phyloP scores from a whole-genome alignment of 2,329 filamentous ascomycete genomes.

The Magnaporthiopsis incrustans region DNA sequence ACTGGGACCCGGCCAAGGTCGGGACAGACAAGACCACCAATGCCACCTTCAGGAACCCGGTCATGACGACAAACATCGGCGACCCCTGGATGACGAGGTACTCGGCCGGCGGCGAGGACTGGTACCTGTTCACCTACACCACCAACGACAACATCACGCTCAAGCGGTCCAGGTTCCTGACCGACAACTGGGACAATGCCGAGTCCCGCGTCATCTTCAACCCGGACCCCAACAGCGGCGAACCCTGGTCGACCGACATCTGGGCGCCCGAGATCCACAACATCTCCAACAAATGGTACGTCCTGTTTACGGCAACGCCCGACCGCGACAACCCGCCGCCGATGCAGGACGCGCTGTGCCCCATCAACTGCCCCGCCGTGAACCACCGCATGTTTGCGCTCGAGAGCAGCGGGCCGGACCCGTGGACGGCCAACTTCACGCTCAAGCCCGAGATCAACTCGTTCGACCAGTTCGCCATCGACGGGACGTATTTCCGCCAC shows the following conservation, averaged over 20 bases:
- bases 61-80: constrained; percentile 28
- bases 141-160: constrained; percentile 32
- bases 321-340: constrained; percentile 25
- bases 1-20: constrained; percentile 23
- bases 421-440: constrained; percentile 23
- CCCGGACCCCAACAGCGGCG: constrained; percentile 21
- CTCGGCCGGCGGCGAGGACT: constrained; percentile 21
- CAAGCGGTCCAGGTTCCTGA: constrained; percentile 26
- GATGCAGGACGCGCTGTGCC: constrained; percentile 25
- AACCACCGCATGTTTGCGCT: constrained; percentile 30
- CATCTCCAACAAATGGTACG: constrained; percentile 14
- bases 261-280: constrained; percentile 29
- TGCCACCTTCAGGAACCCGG: constrained; percentile 30
- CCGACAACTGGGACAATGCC: constrained; percentile 31
- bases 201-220: constrained; percentile 28
- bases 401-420: constrained; percentile 21
- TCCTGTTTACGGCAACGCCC: constrained; percentile 26
- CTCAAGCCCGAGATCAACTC: constrained; percentile 25
- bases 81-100: constrained; percentile 32
- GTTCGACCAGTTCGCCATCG: constrained; percentile 28
- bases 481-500: constrained; percentile 26
- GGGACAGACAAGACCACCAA: constrained; percentile 26
- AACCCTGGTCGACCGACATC: constrained; percentile 26
- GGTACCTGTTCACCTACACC: constrained; percentile 32
- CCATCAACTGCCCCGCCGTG: constrained; percentile 26